Evolutionary conservation across 2,329 filamentous ascomycete species (phyloP), one percentile per base, ranked within the genome.

Genomic region (Drechslerella coelobrocha): DNA sequence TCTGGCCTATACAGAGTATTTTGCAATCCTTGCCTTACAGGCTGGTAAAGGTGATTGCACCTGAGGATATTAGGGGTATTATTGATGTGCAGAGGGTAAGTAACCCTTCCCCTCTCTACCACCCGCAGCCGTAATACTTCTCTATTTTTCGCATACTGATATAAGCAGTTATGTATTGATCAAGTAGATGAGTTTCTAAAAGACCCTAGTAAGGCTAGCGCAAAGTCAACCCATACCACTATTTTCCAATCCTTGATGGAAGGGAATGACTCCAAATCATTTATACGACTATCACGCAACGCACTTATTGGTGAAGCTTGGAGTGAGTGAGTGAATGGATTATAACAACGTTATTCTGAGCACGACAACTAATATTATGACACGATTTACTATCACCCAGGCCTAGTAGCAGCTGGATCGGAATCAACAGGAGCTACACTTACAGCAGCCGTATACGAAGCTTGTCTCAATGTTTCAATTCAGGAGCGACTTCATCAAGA

Each of bases 401-500:
- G 26, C 21, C n/a, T 57, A 9, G 37, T 52, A 10, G 52, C 23
- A 23, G 61, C 61, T 8, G 52, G 43, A 24, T 39, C 24, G 10
- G 52, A 57, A 34, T 50, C 61, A 5, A 65, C 61, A 3, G 39
- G 23, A 1, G 23, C 27, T 6, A 34, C 52, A 1, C 12, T 65
- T 10, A 55, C 52, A 2, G 31, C 34, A 12, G 51, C 52, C n/a
- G 27, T 57, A 23, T 65, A 56, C 23, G 26, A 10, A 34, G 52
- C 61, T 2, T 56, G 52, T 7, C 26, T 43, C 17, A 51, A 34
- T n/a, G 21, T 45, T 14, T 23, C 45, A 3, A 23, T 65, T 10
- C 61, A 65, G 23, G n/a, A 39, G 24, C 19, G 21, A 23, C 37
- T 65, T 4, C 61, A 57, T n/a, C 23, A 65, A 34, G 61, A 65